Evolutionary conservation across 1,284 basidiomycete genomes (phyloP), one percentile per base, ranked within the genome.

Genomic region (Leccinum cinnamomeum): DNA sequence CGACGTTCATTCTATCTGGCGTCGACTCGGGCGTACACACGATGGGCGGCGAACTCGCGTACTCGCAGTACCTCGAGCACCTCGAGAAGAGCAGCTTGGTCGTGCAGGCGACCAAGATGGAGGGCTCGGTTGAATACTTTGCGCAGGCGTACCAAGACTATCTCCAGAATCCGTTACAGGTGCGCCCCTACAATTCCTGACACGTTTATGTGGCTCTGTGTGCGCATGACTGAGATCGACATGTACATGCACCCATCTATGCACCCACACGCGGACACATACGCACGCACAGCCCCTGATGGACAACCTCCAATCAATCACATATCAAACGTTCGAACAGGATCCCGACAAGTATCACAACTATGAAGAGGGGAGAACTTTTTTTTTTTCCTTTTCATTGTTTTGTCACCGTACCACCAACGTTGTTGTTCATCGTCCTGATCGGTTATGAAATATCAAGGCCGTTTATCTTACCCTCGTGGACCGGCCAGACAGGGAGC

Each of bases 281-380:
- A 23, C 56, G 51, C 57, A 53, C 58, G 58, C 62, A 62, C 75
- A 97, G 90, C 97, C 97, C 10, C 77, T 99, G 70, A 96, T 97
- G 91, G 96, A 99, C 74, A 96, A 99, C 74, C 79, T 99, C 62
- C 94, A 94, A 71, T 95, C 93, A 69, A 84, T 90, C 61, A 98
- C 96, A 7, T 99, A 99, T 76, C 94, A 98, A 72, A 95, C 94
- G 7, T 99, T 99, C 70, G 97, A 99, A 75, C 88, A 94, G 71
- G 97, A 99, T 79, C 95, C 97, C 1, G 89, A 98, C 67, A 99
- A 99, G 77, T 99, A 99, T 73, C 78, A 84, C 57, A 89, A 94
- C 69, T 99, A 99, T 75, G 97, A 99, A 79, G 93, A 98, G 82
- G 93, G 87, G 44, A 58, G 69, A 61, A 53, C 62, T 48, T 35